Evolutionary conservation across 2,329 filamentous ascomycete species (phyloP).

Genomic region (Exophiala sp.): DNA sequence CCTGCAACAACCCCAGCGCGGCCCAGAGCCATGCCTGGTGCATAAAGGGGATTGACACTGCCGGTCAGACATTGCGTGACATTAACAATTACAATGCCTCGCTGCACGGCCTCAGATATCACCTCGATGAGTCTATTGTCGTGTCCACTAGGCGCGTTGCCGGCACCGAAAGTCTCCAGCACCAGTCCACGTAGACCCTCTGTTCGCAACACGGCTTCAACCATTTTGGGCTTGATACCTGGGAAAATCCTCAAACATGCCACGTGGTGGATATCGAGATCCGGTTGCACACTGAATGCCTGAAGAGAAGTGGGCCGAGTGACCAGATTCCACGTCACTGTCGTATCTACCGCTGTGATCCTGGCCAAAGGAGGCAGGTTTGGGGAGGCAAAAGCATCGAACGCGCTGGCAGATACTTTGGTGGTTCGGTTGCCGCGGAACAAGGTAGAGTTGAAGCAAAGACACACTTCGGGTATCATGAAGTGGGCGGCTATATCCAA

Average conservation of each 20-base stretch:
- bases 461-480: conserved; percentile 83
- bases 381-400: conserved; percentile 82
- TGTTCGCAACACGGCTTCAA: conserved; percentile 72
- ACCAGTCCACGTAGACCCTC: conserved; percentile 75
- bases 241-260: conserved; percentile 86
- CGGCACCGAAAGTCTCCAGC: conserved; percentile 87
- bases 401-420: conserved; percentile 80
- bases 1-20: conserved; percentile 83
- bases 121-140: conserved; percentile 74
- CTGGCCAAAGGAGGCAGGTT: conserved; percentile 76
- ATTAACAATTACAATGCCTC: conserved; percentile 81
- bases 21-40: conserved; percentile 69
- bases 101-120: conserved; percentile 67
- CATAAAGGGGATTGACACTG: conserved; percentile 72
- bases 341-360: conserved; percentile 72
- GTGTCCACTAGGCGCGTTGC: conserved; percentile 77
- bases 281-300: conserved; percentile 66
- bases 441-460: conserved; percentile 89
- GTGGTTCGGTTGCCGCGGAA: conserved; percentile 84
- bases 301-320: conserved; percentile 67
- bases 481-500: conserved; percentile 88
- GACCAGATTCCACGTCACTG: conserved; percentile 73
- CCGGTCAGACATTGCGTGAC: conserved; percentile 78
- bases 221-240: conserved; percentile 87
- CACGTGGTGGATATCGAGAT: conserved; percentile 79